Evolutionary conservation across 2,329 filamentous ascomycete genomes (phyloP), one percentile per base, ranked within the genome.

Genomic region (Gaeumannomyces sp.): DNA sequence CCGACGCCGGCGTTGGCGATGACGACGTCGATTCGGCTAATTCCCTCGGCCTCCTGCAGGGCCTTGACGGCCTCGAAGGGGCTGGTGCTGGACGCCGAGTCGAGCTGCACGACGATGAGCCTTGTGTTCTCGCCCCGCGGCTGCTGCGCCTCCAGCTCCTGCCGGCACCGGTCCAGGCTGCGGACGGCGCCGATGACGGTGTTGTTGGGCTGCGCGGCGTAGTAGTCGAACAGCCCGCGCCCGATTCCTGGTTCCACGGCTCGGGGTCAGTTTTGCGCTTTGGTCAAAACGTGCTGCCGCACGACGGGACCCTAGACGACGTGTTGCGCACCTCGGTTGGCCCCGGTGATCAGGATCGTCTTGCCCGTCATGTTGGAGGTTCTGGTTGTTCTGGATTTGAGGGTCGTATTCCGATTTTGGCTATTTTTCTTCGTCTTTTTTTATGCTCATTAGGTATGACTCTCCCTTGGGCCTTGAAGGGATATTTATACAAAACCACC

Each of bases 101-200:
- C 66, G 11, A 73, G 68, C 31, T 69, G 66, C 50, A 71, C 25
- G 25, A 69, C 59, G 31, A 71, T 56, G 6, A 71, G 65, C 8
- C 33, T 63, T 60, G 66, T 69, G 31, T 61, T 61, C 2, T 65
- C 27, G 31, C 67, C 65, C 31, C 62, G 73, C 76, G 96, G 91
- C 28, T 96, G 16, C 35, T 38, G 35, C 35, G 35, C 13, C 35
- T 38, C 35, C 14, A 38, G 35, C 14, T 38, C 35, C 14, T 16
- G 14, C 35, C 14, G 35, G 35, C 35, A 38, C 13, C 16, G 7
- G 5, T 35, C 27, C 59, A 27, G 59, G 22, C 25, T 25, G 19
- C 59, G 59, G 7, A 60, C 59, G 11, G 59, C 35, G 22, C 28
- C 59, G 29, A 60, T 35, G 29, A 60, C 59, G 31, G 59, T 60